Evolutionary conservation across 352 stramenopile species (phyloP), one percentile per base, ranked within the genome.

Genomic region (Phytophthora brassicae): DNA sequence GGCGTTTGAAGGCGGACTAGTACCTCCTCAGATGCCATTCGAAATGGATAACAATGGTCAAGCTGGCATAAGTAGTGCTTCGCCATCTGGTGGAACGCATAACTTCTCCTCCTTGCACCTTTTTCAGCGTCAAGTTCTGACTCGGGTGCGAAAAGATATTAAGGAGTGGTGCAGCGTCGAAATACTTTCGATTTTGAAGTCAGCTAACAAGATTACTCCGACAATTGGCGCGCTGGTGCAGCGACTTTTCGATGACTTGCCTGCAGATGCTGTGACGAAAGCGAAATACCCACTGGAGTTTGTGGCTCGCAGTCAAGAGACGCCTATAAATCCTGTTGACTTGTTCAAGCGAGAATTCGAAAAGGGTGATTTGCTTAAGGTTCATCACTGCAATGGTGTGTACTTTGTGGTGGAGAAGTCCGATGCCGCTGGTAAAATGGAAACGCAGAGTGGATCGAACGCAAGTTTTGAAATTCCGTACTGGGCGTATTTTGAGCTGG

Each of bases 111-210:
- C 75, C 1, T 53, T 93, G 35, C 84, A 88, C 26, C 66, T 84
- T 26, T 94, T 91, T 64, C 84, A 94, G 64, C 77, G 79, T 12
- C 75, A 88, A 67, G 77, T 92, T 19, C 46, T 96, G 9, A 86
- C 79, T 39, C 74, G 68, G 11, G 67, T 90, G 39, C 72, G 84
- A 20, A 79, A 80, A 44, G 77, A 88, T 17, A 88, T 96, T 31
- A 92, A 91, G 49, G 87, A 96, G 41, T 94, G 86, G 80, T 90
- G 80, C 41, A 92, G 84, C 28, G 63, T 90, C 1, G 81, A 96
- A 44, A 90, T 96, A 45, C 54, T 96, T 26, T 74, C 72, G 6
- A 94, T 96, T 57, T 64, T 96, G 38, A 78, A 78, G 49, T 76
- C 74, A 17, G 70, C 81, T 8, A 76, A 90, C 33, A 64, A 72